phyloP scores from a whole-genome alignment of 805 yeast genomes.

The Starmerella asiatica region DNA sequence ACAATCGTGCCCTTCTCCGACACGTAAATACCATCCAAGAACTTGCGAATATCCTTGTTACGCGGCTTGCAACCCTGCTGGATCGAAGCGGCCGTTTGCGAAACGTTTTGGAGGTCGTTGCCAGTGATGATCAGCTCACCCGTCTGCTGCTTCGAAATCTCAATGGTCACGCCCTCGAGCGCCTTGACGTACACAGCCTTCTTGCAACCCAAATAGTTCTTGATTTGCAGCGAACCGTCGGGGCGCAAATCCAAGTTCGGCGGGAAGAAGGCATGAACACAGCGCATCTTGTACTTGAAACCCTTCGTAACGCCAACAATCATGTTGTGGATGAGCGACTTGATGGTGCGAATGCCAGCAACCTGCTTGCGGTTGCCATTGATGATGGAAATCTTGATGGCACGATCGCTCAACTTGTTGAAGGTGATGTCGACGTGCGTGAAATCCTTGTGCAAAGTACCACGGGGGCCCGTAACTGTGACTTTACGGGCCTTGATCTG shows the following conservation, averaged over 20 bases:
- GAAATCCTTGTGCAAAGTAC: slow-evolving; percentile 77
- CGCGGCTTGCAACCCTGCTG: slow-evolving; percentile 97
- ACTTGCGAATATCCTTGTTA: slow-evolving; percentile 99
- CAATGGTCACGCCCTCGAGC: slow-evolving; percentile 78
- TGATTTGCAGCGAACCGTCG: slow-evolving; percentile 75
- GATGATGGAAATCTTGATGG: slow-evolving; percentile 82
- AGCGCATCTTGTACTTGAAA: slow-evolving; percentile 99
- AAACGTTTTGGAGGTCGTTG: slow-evolving; percentile 93
- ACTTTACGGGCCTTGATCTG: slow-evolving; percentile 81
- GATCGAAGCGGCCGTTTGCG: slow-evolving; percentile 96
- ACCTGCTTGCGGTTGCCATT: slow-evolving; percentile 99
- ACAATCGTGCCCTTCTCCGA: slow-evolving; percentile 85
- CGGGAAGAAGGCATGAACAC: slow-evolving; percentile 99
- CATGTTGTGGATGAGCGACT: slow-evolving; percentile 86
- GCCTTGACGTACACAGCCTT: slow-evolving; percentile 80
- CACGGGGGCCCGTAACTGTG: slow-evolving; percentile 96
- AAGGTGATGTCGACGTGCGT: slow-evolving; percentile 92
- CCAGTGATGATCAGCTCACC: slow-evolving; percentile 89
- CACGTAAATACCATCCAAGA: slow-evolving; percentile 99
- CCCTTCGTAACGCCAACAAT: slow-evolving; percentile 98
- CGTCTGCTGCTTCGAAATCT: slow-evolving; percentile 71
- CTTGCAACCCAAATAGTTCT: slow-evolving; percentile 99
- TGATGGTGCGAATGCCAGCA: slow-evolving; percentile 98
- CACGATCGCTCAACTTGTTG: slow-evolving; percentile 53
- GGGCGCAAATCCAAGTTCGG: slow-evolving; percentile 90